phyloP scores from a whole-genome alignment of 768 basidiomycete genomes.

The Xerocomus spinulosus region DNA sequence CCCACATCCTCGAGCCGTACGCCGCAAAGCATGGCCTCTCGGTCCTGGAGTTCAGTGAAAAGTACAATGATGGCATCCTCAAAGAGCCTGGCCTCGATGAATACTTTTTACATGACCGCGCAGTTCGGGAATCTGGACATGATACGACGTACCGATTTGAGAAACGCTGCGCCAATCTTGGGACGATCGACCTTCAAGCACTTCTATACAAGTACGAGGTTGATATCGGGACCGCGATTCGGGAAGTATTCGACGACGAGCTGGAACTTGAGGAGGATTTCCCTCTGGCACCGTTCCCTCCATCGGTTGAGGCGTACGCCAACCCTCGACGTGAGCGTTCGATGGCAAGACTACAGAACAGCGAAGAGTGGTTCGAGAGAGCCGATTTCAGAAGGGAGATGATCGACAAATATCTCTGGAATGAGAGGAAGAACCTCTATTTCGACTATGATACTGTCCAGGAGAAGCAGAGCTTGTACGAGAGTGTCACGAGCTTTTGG shows the following conservation, averaged over 20 bases:
- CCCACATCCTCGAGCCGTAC: conserved; percentile 93
- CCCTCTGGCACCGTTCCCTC: conserved; percentile 87
- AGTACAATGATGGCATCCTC: conserved; percentile 82
- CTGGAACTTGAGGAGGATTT: conserved; percentile 93
- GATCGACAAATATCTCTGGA: conserved; percentile 96
- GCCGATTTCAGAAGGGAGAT: conserved; percentile 77
- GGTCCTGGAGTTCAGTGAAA: conserved; percentile 93
- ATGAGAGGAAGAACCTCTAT: conserved; percentile 90
- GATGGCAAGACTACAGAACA: conserved; percentile 56
- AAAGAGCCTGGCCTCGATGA: conserved; percentile 89
- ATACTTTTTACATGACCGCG: conserved; percentile 95
- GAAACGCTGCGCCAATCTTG: conserved; percentile 95
- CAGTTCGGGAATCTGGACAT: conserved; percentile 94
- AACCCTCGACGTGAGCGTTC: conserved; percentile 59
- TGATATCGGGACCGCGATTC: conserved; percentile 97
- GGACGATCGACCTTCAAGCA: conserved; percentile 92
- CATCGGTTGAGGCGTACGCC: conserved; percentile 64
- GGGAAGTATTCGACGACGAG: conserved; percentile 90
- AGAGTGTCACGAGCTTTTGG: conserved; percentile 97
- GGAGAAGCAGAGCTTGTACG: conserved; percentile 89
- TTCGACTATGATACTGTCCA: conserved; percentile 94
- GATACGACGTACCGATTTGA: conserved; percentile 97
- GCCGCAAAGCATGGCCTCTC: conserved; percentile 90
- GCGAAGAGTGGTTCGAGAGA: conserved; percentile 90
- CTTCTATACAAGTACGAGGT: conserved; percentile 98